Conservation (phyloP, 169 alveolate species). For the Perkinsus marinus region DNA sequence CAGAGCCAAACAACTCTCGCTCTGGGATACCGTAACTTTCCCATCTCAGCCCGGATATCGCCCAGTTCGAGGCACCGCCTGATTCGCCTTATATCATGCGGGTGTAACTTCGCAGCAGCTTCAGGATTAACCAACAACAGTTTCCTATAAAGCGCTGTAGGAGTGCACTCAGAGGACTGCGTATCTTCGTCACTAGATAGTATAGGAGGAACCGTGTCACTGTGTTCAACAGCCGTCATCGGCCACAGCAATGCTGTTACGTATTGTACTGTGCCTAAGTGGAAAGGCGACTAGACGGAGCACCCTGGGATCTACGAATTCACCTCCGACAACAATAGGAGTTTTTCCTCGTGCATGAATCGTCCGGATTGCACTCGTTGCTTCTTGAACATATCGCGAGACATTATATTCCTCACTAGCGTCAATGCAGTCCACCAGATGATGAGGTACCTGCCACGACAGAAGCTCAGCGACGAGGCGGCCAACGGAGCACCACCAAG, state of each 20-base stretch:
- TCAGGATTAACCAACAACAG: constrained; percentile 16
- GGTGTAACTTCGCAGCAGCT: constrained; percentile 2
- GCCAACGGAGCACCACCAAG: not conserved
- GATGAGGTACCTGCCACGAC: not conserved
- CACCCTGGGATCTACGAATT: not conserved
- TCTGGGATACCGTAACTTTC: constrained; percentile 8
- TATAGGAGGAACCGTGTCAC: not conserved
- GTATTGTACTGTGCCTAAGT: constrained; percentile 35
- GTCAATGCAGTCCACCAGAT: not conserved
- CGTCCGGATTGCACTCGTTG: constrained; percentile 20
- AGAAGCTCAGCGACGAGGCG: not conserved
- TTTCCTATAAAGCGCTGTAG: not conserved
- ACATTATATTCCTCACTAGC: not conserved
- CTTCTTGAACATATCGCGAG: not conserved
- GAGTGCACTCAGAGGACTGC: not conserved
- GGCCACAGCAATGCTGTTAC: constrained; percentile 37
- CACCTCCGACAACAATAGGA: constrained; percentile 53
- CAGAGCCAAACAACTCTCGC: constrained; percentile 27
- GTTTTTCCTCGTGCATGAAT: constrained; percentile 23
- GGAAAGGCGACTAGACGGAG: not conserved
- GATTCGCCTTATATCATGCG: constrained; percentile 25
- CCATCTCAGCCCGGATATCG: not conserved
- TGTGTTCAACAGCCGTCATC: not conserved
- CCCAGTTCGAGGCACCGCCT: constrained; percentile 7
- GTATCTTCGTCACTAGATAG: not conserved